Percentiles rank a stretch among this genome's conserved stretches.
Conservation (phyloP, 2,329 filamentous ascomycete genomes). For the Sclerotinia glacialis region DNA sequence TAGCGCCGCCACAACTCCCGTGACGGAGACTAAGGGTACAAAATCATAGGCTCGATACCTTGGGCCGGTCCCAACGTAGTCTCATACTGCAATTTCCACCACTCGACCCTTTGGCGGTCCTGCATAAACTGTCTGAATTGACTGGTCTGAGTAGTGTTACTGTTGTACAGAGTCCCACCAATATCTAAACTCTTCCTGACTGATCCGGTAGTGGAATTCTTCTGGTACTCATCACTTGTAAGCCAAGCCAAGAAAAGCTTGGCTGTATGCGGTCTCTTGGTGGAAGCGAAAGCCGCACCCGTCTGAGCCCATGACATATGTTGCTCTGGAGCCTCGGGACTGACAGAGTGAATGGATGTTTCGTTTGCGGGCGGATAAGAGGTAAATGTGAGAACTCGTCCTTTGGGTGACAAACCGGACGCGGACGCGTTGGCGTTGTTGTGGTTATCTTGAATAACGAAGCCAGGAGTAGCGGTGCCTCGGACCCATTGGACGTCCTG, state of each 20-base stretch:
- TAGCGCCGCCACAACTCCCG: too few species aligned
- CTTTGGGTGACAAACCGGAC: neutral
- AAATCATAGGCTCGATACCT: neutral
- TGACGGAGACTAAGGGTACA: neutral
- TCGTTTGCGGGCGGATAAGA: neutral
- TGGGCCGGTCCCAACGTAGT: neutral
- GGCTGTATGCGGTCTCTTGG: neutral
- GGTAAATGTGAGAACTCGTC: conserved; percentile 6
- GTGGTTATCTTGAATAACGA: neutral
- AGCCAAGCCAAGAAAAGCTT: conserved; percentile 12
- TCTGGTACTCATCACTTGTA: neutral
- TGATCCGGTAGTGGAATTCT: neutral
- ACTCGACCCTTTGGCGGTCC: neutral
- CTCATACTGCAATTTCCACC: conserved; percentile 12
- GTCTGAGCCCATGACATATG: conserved; percentile 7
- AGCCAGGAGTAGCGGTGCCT: neutral
- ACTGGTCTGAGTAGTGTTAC: neutral
- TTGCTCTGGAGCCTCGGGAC: neutral
- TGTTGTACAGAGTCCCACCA: neutral
- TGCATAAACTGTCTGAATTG: conserved; percentile 9
- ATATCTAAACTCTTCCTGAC: conserved; percentile 6
- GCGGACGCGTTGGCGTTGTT: neutral
- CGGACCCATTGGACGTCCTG: conserved; percentile 15
- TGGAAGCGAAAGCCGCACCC: neutral
- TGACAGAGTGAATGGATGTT: neutral